Evolutionary conservation across 2,329 filamentous ascomycete genomes (phyloP).

Genomic region (Cladosporium sp.): DNA sequence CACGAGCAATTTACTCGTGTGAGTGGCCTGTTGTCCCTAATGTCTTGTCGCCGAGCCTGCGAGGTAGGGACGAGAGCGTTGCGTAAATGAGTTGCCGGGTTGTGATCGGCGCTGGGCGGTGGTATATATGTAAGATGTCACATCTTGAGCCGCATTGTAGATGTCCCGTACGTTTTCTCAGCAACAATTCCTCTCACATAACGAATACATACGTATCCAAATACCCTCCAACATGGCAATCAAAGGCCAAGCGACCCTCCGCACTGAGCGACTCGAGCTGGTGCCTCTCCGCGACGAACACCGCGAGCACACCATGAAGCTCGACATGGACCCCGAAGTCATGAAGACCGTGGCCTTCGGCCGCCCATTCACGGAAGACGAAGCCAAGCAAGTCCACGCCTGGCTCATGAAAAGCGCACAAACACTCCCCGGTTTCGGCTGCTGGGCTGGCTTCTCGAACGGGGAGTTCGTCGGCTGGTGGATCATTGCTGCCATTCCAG

Average conservation of each 20-base stretch:
- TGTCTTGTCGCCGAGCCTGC: constrained; percentile 2
- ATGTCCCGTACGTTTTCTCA: neutral
- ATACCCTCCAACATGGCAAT: neutral
- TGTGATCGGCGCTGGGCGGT: constrained; percentile 1
- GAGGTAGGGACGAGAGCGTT: neutral
- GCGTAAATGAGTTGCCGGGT: neutral
- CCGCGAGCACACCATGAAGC: constrained; percentile 13
- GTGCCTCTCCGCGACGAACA: constrained; percentile 17
- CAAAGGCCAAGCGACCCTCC: constrained; percentile 8
- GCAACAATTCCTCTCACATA: neutral
- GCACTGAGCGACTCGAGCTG: constrained; percentile 12
- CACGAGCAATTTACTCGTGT: neutral
- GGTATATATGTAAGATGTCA: neutral
- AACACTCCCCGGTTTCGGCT: constrained; percentile 14
- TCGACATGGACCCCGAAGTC: constrained; percentile 20
- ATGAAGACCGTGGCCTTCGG: constrained; percentile 21
- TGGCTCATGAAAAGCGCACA: constrained; percentile 16
- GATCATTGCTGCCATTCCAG: constrained; percentile 29
- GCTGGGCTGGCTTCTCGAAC: constrained; percentile 14
- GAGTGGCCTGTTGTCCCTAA: neutral
- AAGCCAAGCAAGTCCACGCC: constrained; percentile 17
- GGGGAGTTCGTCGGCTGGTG: constrained; percentile 38
- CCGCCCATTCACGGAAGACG: constrained; percentile 19
- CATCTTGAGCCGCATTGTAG: neutral
- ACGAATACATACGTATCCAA: neutral